Conservation (phyloP, 805 yeast genomes). For the Kazachstania bromeliacearum region DNA sequence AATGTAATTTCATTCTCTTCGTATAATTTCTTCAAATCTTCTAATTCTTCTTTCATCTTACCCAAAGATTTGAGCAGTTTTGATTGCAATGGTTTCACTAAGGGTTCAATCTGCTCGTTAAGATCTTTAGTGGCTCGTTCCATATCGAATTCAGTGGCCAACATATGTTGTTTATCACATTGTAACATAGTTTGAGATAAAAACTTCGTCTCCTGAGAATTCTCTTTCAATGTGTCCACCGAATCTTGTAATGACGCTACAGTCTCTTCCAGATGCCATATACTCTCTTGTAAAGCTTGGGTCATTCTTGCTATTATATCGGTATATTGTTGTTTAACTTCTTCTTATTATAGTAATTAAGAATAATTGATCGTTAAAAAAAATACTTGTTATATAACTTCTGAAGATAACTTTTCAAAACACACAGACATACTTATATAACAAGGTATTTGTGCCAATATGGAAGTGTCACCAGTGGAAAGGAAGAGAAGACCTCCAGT, state of each 20-base stretch:
- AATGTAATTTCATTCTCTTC: slow-evolving; percentile 23
- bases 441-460: too few species aligned
- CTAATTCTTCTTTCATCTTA: slow-evolving; percentile 22
- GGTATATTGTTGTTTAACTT: too few species aligned
- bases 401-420: too few species aligned
- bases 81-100: slow-evolving; percentile 19
- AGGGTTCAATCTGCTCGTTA: slow-evolving; percentile 27
- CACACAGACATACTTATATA: too few species aligned
- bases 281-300: slow-evolving; percentile 15
- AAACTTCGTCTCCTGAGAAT: slow-evolving; percentile 15
- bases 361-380: too few species aligned
- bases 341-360: too few species aligned
- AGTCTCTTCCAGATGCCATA: slow-evolving; percentile 16
- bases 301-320: too few species aligned
- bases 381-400: too few species aligned
- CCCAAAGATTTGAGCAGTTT: slow-evolving; percentile 21
- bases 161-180: slow-evolving; percentile 21
- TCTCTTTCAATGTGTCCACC: slow-evolving; percentile 12
- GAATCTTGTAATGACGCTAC: slow-evolving; percentile 16
- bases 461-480: background rate
- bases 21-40: slow-evolving; percentile 22
- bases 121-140: slow-evolving; percentile 26
- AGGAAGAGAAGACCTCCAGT: background rate
- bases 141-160: slow-evolving; percentile 28
- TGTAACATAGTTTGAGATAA: slow-evolving; percentile 20